A percentile compares a stretch with the other conserved stretches of the same genome.
phyloP scores from a whole-genome alignment of 345 rosid genomes.

The Dovyalis caffra region DNA sequence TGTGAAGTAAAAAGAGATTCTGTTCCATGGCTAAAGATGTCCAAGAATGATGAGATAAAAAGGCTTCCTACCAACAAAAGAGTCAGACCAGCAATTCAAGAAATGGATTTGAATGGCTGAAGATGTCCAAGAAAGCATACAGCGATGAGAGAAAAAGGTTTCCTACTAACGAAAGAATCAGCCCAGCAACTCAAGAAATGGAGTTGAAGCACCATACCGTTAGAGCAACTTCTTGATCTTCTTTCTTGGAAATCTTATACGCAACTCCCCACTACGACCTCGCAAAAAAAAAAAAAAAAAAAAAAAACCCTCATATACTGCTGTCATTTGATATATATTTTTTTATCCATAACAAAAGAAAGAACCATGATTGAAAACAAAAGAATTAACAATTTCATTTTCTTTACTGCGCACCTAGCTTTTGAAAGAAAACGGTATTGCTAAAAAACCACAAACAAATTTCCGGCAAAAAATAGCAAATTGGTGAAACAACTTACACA shows the following conservation, averaged over 20 bases:
- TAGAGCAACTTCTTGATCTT: conserved; percentile 67
- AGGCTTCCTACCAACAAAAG: background rate
- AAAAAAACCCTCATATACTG: conserved; percentile 12
- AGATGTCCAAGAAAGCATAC: background rate
- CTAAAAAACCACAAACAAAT: no score
- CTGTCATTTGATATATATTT: background rate
- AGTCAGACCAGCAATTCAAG: background rate
- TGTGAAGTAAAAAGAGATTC: background rate
- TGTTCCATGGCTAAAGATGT: background rate
- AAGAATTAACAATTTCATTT: no score
- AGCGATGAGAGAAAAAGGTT: background rate
- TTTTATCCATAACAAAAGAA: background rate
- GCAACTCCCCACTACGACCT: conserved; percentile 91
- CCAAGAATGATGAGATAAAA: background rate
- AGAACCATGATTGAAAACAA: no score
- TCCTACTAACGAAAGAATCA: background rate
- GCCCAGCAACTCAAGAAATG: conserved; percentile 7
- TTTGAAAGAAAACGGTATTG: no score
- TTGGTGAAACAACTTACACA: conserved; percentile 49
- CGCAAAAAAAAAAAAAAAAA: conserved; percentile 19
- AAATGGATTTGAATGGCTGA: conserved; percentile 6
- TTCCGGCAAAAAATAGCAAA: no score
- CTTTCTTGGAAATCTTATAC: conserved; percentile 67
- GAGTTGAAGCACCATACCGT: conserved; percentile 40
- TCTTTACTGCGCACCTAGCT: no score